Evolutionary conservation across 202 grass and related monocot genomes (phyloP), one percentile per base, ranked within the genome.

Genomic region (Schoenoplectus triqueter): DNA sequence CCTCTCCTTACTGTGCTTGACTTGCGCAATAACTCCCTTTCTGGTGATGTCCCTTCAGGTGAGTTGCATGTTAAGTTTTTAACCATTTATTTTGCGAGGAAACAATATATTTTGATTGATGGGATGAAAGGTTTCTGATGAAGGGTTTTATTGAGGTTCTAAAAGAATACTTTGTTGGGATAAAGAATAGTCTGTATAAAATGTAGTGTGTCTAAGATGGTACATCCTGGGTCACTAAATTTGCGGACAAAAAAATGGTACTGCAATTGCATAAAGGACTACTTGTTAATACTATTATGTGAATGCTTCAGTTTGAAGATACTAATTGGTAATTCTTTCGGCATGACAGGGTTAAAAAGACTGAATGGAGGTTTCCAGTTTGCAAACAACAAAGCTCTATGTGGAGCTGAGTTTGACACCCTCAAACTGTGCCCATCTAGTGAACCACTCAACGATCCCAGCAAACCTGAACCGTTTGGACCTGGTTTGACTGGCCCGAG

Each of bases 21-120:
- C 86, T 81, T 99, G 81, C 91, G 90, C 62, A 99, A 96, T 48
- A 99, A 99, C 75, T 89, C 96, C 19, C 93, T 99, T 14, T 94
- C 96, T 0, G 96, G 96, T 41, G 90, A 86, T 74, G 91, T 99
- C 10, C 96, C 93, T 82, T 86, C 81, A 77, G 96, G 95, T 97
- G 89, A 85, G 78, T 49, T 0, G 1, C 83, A 71, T 50, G 10
- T 75, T 45, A 4, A 44, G 7, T 41, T 48, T 48, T 2, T 15
- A 40, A 6, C 8, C 49, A 15, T 46, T 48, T 40, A 1, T n/a
- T 74, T 73, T 10, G 21, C 4, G 70, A 10, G 2, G 70, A 59
- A 78, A 3, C 31, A 9, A 17, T 21, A 18, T 52, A 79, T 6
- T 9, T 79, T 61, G 54, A 78, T 78, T 1, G 10, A 13, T 57